Conservation (phyloP, 108 stramenopile genomes). For the Seminavis robusta region DNA sequence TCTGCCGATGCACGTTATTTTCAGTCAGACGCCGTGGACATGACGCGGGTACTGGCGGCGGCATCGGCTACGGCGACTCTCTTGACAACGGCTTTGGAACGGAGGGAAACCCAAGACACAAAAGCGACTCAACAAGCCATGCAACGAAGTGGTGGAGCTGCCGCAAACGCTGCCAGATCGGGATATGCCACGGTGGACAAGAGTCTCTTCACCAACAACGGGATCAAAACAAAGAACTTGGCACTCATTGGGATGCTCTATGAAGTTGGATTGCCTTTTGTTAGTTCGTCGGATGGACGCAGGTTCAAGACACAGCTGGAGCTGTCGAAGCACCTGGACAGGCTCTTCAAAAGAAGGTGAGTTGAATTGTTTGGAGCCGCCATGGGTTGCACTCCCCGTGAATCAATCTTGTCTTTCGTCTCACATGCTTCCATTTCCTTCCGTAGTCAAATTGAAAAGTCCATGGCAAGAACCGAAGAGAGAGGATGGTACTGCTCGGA, state of each 20-base stretch:
- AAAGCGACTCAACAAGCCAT: neutral
- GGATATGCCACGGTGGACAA: constrained; percentile 22
- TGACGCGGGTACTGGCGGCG: constrained; percentile 29
- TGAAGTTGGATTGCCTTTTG: constrained; percentile 77
- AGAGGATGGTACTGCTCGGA: constrained; percentile 76
- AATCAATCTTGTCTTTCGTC: neutral
- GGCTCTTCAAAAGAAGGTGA: constrained; percentile 58
- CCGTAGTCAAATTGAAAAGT: constrained; percentile 65
- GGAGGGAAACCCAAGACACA: constrained; percentile 8
- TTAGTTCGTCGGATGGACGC: constrained; percentile 76
- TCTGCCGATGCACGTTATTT: constrained; percentile 28
- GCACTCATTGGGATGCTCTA: constrained; percentile 69
- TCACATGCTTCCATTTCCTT: neutral
- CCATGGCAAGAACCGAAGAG: constrained; percentile 75
- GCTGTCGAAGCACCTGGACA: constrained; percentile 72
- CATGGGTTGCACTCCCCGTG: neutral
- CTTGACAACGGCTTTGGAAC: constrained; percentile 25
- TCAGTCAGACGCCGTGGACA: constrained; percentile 36
- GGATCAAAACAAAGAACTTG: constrained; percentile 65
- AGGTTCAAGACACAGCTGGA: constrained; percentile 75
- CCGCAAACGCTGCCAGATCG: neutral
- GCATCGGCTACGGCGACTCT: constrained; percentile 35
- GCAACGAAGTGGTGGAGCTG: neutral
- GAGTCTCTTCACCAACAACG: constrained; percentile 72
- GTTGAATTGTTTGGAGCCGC: neutral